Evolutionary conservation across 1,139 yeast genomes (phyloP).

Genomic region (Lodderomyces metapsilosis): DNA sequence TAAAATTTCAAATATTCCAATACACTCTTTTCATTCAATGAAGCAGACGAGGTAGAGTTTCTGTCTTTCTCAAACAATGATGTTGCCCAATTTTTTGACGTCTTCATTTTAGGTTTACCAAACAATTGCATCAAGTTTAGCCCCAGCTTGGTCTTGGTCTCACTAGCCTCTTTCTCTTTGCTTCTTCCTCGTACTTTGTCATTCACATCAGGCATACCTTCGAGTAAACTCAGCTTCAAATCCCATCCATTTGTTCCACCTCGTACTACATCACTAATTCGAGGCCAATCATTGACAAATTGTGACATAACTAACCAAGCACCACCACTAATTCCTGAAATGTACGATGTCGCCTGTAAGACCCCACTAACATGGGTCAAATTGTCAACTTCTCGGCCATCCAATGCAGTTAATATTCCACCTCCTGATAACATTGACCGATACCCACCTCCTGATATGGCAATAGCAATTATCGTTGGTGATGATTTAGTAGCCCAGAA

Average conservation of each 20-base stretch:
- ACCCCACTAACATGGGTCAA: constrained; percentile 47
- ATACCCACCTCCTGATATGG: constrained; percentile 75
- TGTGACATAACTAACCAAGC: constrained; percentile 59
- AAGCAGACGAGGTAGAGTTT: neutral
- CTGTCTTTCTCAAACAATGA: neutral
- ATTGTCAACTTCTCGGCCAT: constrained; percentile 38
- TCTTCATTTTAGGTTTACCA: neutral
- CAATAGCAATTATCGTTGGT: constrained; percentile 48
- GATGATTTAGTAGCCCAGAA: constrained; percentile 18
- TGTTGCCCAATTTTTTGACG: neutral
- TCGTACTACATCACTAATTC: constrained; percentile 34
- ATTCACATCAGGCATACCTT: constrained; percentile 50
- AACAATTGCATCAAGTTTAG: neutral
- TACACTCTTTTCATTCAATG: neutral
- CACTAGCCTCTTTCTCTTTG: neutral
- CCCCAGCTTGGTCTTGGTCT: neutral
- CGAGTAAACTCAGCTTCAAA: constrained; percentile 47
- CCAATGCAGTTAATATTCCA: constrained; percentile 58
- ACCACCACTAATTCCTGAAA: constrained; percentile 72
- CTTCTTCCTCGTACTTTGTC: neutral
- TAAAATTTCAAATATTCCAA: constrained; percentile 41
- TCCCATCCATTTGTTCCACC: constrained; percentile 33
- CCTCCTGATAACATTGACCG: constrained; percentile 67
- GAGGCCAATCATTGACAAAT: constrained; percentile 44
- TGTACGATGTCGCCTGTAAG: constrained; percentile 51